Evolutionary conservation across 1,284 basidiomycete species (phyloP).

Genomic region (Trametes sp.): DNA sequence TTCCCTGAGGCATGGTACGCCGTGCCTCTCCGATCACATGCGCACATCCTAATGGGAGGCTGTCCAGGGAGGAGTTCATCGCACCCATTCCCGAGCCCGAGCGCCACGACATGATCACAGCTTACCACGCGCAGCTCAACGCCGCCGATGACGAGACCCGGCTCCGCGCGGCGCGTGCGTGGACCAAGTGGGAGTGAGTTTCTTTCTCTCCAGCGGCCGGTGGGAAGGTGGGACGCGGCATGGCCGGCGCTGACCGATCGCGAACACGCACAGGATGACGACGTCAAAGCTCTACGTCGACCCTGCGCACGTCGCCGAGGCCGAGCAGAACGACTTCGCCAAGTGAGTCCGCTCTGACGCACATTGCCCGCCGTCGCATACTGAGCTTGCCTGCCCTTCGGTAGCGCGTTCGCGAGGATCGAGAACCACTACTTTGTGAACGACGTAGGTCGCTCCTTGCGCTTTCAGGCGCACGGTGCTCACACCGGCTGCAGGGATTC

Average conservation of each 20-base stretch:
- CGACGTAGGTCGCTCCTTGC: slow-evolving; percentile 50
- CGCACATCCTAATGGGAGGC: neutral
- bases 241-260: slow-evolving; percentile 11
- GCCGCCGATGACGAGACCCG: slow-evolving; percentile 74
- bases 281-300: slow-evolving; percentile 81
- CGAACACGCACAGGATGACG: slow-evolving; percentile 63
- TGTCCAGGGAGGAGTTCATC: slow-evolving; percentile 76
- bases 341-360: slow-evolving; percentile 55
- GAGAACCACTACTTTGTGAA: slow-evolving; percentile 95
- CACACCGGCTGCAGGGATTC: slow-evolving; percentile 65
- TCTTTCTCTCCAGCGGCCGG: neutral
- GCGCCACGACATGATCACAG: slow-evolving; percentile 80
- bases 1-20: slow-evolving; percentile 88
- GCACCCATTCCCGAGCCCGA: slow-evolving; percentile 84
- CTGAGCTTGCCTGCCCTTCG: neutral
- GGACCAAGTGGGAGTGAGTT: slow-evolving; percentile 90
- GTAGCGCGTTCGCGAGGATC: slow-evolving; percentile 87
- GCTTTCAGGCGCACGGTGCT: slow-evolving; percentile 1
- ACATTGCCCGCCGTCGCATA: slow-evolving; percentile 3
- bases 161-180: slow-evolving; percentile 81
- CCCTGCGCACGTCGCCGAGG: slow-evolving; percentile 72
- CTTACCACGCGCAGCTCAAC: slow-evolving; percentile 87
- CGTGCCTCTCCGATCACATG: neutral
- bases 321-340: slow-evolving; percentile 78
- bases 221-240: too few species aligned